Base-by-base conservation (phyloP, 345 rosid species). In the Linum usitatissimum region DNA sequence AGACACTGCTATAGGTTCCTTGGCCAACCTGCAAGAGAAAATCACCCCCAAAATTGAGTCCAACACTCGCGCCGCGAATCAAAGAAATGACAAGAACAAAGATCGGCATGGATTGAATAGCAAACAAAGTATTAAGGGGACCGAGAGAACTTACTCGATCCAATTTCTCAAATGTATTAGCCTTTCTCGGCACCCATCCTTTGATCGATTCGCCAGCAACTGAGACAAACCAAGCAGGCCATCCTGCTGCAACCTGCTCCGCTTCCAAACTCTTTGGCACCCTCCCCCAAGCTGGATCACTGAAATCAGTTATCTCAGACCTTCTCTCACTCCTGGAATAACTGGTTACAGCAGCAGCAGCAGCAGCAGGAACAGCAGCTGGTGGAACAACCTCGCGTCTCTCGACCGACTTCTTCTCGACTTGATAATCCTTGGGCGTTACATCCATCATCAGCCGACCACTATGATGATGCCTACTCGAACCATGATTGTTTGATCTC, bases 1-100 rank as follows among this genome's bases (percentile, higher is more conserved):
- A 93, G 49, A 93, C 99, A 66, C 80, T 87, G 64, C 97, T 93
- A 62, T 89, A 89, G 21, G 97, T 93, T 76, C 96, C 99, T 81
- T 93, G 96, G 6, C 99, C 99, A 82, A 93, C 90, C 99, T 90
- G 82, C 84, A 81, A 73, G 67, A 68, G 62, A 14, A 55, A 13
- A 45, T 10, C n/a, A n/a, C 28, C 28, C 1, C 28, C 28, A 2
- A 23, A 23, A 23, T 1, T 23, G 28, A 23, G 28, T 23, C 28
- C 28, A 23, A 34, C 38, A 34, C 8, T 34, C 38, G 28, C 1
- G 28, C 28, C 28, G 2, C 28, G 48, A 7, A 45, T 45, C 1
- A 10, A 45, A 15, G 10, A 45, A 10, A 45, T 12, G 48, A 40
- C 48, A 12, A 23, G 28, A 23, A 34, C 51, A 45, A 45, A 45